These are phyloP conservation scores for Rhodotorula kratochvilovae DNA, from an alignment of 768 basidiomycete genomes.

Conservation along the genomic window DNA sequence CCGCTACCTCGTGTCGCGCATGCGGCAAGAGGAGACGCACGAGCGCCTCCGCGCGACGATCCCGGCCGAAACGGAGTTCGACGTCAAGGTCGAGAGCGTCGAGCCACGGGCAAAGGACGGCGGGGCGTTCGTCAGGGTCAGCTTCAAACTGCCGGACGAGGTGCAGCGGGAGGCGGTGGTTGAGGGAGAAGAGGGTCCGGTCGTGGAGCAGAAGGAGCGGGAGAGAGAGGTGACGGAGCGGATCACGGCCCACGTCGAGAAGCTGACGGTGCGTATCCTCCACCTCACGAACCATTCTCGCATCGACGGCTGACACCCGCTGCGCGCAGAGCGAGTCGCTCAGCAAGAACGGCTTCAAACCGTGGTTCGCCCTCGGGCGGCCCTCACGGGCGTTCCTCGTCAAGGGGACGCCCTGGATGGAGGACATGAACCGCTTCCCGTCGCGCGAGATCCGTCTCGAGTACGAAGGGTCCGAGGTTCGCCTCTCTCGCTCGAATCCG, in stretches of 20 bases:
- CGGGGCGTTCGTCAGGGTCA: constrained; percentile 74
- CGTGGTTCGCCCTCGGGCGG: constrained; percentile 22
- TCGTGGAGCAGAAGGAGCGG: neutral
- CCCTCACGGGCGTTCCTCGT: constrained; percentile 56
- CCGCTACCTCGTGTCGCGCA: constrained; percentile 59
- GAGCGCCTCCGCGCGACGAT: constrained; percentile 54
- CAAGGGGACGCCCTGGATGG: constrained; percentile 64
- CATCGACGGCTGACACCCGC: neutral
- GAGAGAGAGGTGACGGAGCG: neutral
- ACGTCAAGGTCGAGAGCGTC: constrained; percentile 61
- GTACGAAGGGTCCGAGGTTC: constrained; percentile 83
- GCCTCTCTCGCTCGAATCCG: constrained; percentile 27
- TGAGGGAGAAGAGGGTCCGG: neutral
- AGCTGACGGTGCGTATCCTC: neutral
- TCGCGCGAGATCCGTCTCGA: constrained; percentile 66
- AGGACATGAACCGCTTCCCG: constrained; percentile 84
- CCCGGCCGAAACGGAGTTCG: constrained; percentile 55
- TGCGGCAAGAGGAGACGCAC: constrained; percentile 61
- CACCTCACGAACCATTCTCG: neutral
- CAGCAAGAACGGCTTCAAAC: constrained; percentile 3
- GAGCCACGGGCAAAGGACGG: constrained; percentile 67
- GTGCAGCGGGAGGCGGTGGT: constrained; percentile 1
- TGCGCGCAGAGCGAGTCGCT: constrained; percentile 2
- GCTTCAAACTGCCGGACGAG: constrained; percentile 51
- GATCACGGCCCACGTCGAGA: neutral